Evolutionary conservation across 2,329 filamentous ascomycete genomes (phyloP).

Genomic region (Polychaeton citri): DNA sequence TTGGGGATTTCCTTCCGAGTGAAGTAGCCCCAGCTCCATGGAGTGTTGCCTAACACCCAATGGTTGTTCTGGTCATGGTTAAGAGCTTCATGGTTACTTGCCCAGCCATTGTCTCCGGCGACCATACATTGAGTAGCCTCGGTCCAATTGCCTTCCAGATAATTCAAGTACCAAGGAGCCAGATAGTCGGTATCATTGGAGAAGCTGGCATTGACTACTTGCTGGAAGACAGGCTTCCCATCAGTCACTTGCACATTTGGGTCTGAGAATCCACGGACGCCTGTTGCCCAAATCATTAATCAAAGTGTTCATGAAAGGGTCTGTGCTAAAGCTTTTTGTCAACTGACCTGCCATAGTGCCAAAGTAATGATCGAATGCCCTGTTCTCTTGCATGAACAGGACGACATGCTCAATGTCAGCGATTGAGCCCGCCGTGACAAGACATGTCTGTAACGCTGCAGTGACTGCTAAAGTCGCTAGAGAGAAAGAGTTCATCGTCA

Average conservation of each 20-base stretch:
- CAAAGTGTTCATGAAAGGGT: slow-evolving; percentile 35
- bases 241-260: slow-evolving; percentile 29
- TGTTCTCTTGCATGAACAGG: slow-evolving; percentile 44
- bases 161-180: slow-evolving; percentile 43
- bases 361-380: slow-evolving; percentile 28
- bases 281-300: slow-evolving; percentile 34
- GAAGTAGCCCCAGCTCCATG: slow-evolving; percentile 40
- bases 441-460: neutral
- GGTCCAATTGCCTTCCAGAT: slow-evolving; percentile 33
- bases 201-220: slow-evolving; percentile 27
- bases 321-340: no score
- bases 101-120: slow-evolving; percentile 39
- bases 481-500: neutral
- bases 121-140: slow-evolving; percentile 43
- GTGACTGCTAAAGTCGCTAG: slow-evolving; percentile 2
- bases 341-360: slow-evolving; percentile 6
- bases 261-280: slow-evolving; percentile 41
- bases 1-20: slow-evolving; percentile 40
- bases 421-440: slow-evolving; percentile 7
- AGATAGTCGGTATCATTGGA: slow-evolving; percentile 31
- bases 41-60: slow-evolving; percentile 42
- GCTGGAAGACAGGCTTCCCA: slow-evolving; percentile 29
- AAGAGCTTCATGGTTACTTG: slow-evolving; percentile 38
- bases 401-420: slow-evolving; percentile 44
- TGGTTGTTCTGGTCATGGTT: slow-evolving; percentile 40